Percentiles rank a stretch among this genome's conserved stretches.
Conservation (phyloP, 2,329 filamentous ascomycete genomes). For the Arthroderma sp. region DNA sequence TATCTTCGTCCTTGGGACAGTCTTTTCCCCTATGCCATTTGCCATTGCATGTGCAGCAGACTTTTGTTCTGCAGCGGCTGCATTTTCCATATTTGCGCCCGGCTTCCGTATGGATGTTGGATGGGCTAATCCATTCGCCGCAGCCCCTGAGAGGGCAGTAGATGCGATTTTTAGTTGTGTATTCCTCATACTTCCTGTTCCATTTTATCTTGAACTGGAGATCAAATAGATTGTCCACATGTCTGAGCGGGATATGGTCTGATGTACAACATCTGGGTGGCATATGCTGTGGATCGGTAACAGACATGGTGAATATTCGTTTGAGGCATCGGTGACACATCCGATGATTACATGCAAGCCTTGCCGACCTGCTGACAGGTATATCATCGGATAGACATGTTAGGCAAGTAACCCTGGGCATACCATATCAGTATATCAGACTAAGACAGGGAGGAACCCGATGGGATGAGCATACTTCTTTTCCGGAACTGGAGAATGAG, state of each 20-base stretch:
- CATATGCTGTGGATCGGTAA: conserved; percentile 69
- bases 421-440: too few species aligned
- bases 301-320: conserved; percentile 59
- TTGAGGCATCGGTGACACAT: conserved; percentile 71
- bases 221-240: conserved; percentile 65
- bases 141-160: conserved; percentile 65
- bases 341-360: conserved; percentile 63
- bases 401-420: conserved; percentile 53
- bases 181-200: conserved; percentile 71
- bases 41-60: conserved; percentile 61
- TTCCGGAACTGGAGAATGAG: too few species aligned
- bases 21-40: conserved; percentile 58
- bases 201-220: conserved; percentile 61
- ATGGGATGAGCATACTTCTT: too few species aligned
- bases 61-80: conserved; percentile 55
- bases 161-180: conserved; percentile 57
- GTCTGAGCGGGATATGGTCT: conserved; percentile 59
- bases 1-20: conserved; percentile 46
- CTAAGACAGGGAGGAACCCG: too few species aligned
- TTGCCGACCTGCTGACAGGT: conserved; percentile 49
- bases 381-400: conserved; percentile 57
- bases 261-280: conserved; percentile 67
- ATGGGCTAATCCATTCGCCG: conserved; percentile 66
- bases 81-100: conserved; percentile 58
- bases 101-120: conserved; percentile 46